Percentiles rank a stretch among this genome's conserved stretches.
Conservation (phyloP, 2,329 filamentous ascomycete species). For the Botrytis fragariae region DNA sequence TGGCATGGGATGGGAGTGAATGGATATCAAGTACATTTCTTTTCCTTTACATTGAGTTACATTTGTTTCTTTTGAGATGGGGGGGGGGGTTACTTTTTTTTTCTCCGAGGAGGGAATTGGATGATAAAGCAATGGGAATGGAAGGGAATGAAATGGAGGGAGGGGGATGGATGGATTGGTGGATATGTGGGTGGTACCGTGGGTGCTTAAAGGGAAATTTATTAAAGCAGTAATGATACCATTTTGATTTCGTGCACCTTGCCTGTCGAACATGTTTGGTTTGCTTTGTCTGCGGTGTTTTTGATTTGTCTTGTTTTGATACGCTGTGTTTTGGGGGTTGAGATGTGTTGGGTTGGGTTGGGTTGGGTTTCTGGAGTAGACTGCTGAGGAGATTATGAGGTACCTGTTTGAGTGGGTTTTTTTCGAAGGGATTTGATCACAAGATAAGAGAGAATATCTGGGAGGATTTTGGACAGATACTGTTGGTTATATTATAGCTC, state of each 20-base stretch:
- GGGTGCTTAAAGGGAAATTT: neutral
- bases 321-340: neutral
- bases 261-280: neutral
- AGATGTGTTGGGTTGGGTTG: neutral
- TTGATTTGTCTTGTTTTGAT: neutral
- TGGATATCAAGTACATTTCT: neutral
- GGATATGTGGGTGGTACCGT: neutral
- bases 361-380: neutral
- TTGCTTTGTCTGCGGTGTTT: neutral
- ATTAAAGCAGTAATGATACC: constrained; percentile 18
- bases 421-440: neutral
- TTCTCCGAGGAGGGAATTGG: neutral
- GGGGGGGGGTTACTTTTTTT: neutral
- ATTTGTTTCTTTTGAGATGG: neutral
- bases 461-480: neutral
- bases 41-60: neutral
- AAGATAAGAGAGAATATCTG: neutral
- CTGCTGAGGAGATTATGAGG: neutral
- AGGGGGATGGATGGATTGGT: neutral
- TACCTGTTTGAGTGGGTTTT: neutral
- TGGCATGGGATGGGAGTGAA: neutral
- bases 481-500: neutral
- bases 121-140: neutral
- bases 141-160: neutral
- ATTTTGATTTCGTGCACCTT: constrained; percentile 3